phyloP scores from a whole-genome alignment of 2,329 filamentous ascomycete genomes.

The Calonectria multiphialidica region DNA sequence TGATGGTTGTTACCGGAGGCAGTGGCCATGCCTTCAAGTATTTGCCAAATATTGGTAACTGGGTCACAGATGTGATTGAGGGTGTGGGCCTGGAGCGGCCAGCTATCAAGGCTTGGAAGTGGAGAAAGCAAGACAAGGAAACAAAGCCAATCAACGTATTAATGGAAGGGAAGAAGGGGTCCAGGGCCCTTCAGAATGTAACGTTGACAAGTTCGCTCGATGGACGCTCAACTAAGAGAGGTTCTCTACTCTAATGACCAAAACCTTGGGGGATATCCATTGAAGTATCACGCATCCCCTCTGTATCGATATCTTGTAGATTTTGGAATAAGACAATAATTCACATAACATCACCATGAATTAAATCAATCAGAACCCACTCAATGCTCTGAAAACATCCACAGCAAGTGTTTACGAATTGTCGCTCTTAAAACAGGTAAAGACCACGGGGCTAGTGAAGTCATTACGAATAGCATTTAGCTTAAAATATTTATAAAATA shows the following conservation, averaged over 20 bases:
- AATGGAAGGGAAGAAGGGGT: constrained; percentile 13
- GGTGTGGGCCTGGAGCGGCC: constrained; percentile 10
- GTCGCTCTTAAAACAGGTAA: too few relatives aligned
- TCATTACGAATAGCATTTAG: too few relatives aligned
- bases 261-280: too few relatives aligned
- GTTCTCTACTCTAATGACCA: not conserved
- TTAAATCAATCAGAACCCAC: too few relatives aligned
- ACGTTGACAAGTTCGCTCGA: constrained; percentile 6
- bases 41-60: constrained; percentile 67
- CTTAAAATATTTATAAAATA: too few relatives aligned
- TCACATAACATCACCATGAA: too few relatives aligned
- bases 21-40: constrained; percentile 74
- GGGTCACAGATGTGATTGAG: constrained; percentile 58
- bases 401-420: too few relatives aligned
- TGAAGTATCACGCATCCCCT: too few relatives aligned
- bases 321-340: too few relatives aligned
- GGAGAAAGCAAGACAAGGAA: not conserved
- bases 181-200: constrained; percentile 23
- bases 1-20: constrained; percentile 72
- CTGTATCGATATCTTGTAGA: too few relatives aligned
- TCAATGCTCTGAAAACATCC: too few relatives aligned
- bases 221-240: constrained; percentile 9
- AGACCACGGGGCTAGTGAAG: too few relatives aligned
- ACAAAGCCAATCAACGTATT: not conserved
- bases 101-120: constrained; percentile 22